Evolutionary conservation across 1,139 yeast species (phyloP), one percentile per base, ranked within the genome.

Genomic region (Blastobotrys buckinghamii): DNA sequence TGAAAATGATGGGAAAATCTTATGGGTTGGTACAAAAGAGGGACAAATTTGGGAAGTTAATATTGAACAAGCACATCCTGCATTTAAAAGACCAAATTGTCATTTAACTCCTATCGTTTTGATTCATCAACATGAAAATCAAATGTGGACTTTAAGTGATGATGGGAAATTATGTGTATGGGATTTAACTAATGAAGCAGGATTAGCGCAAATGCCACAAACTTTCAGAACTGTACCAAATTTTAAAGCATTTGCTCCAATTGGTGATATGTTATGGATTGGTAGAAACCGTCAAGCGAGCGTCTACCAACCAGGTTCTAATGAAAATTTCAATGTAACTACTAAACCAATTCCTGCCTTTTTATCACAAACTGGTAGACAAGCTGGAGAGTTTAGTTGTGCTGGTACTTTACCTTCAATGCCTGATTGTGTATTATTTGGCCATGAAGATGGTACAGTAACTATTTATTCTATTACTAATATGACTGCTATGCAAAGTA

Each of bases 391-490:
- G 27, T 64, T 67, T 24, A 59, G 68, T 22, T 63, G 68, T 52
- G 69, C 67, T 0, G 57, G 66, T 2, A 45, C 50, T 29, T 49
- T 63, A 13, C 50, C 59, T 16, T 44, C 55, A 34, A 53, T 53
- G 24, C 64, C 63, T 1, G 69, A 66, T 30, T 45, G 51, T 19
- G 67, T 68, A 2, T 67, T 64, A 44, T 67, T 71, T 50, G 75
- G 75, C 8, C 75, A 71, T 47, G 72, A 69, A 16, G 72, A 70
- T 50, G 76, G 76, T 5, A 59, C 65, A 32, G 60, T 72, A 8
- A 58, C 73, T 0, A 62, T 68, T 2, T 68, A 64, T 49, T 60
- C 68, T 2, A 49, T 54, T 4, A 39, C 61, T 13, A 42, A 48
- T 29, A 46, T 64, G 48, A 44, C 53, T 2, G 64, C 63, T n/a